Percentiles rank a stretch among this genome's conserved stretches.
Conservation (phyloP, 2,329 filamentous ascomycete species). For the Pezicula radicicola region DNA sequence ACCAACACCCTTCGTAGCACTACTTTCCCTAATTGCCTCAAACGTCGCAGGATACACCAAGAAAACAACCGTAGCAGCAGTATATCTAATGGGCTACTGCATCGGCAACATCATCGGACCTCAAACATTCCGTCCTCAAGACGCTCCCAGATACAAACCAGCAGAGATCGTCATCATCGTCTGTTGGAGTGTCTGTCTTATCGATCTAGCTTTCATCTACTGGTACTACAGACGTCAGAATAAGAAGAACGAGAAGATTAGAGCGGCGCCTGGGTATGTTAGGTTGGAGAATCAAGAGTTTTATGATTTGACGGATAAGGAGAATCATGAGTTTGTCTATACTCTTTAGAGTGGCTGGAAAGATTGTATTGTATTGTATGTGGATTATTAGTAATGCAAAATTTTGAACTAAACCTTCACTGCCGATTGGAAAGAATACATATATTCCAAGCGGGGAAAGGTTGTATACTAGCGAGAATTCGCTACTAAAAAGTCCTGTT, state of each 20-base stretch:
- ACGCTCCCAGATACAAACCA: slow-evolving; percentile 48
- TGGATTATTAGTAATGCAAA: too few relatives aligned
- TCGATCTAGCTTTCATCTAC: slow-evolving; percentile 21
- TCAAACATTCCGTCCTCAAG: slow-evolving; percentile 33
- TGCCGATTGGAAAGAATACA: too few relatives aligned
- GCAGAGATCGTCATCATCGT: slow-evolving; percentile 51
- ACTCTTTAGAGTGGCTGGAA: slow-evolving; percentile 11
- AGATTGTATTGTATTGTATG: too few relatives aligned
- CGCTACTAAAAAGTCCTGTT: too few relatives aligned
- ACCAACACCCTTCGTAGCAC: slow-evolving; percentile 29
- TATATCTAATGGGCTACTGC: slow-evolving; percentile 46
- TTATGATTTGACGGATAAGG: slow-evolving; percentile 27
- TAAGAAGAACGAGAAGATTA: slow-evolving; percentile 18
- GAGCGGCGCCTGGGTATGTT: slow-evolving; percentile 19
- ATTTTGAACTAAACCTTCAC: too few relatives aligned
- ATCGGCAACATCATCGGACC: slow-evolving; percentile 50
- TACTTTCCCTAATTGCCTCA: slow-evolving; percentile 33
- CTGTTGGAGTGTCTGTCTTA: slow-evolving; percentile 15
- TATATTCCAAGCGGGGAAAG: too few relatives aligned
- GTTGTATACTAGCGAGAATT: too few relatives aligned
- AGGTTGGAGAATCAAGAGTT: slow-evolving; percentile 28
- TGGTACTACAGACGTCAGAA: slow-evolving; percentile 23
- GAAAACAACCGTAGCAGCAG: slow-evolving; percentile 43
- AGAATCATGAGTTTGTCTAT: slow-evolving; percentile 30
- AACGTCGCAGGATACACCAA: slow-evolving; percentile 47